Base-by-base conservation (phyloP, 768 basidiomycete species). In the Xanthoconium stramineum region DNA sequence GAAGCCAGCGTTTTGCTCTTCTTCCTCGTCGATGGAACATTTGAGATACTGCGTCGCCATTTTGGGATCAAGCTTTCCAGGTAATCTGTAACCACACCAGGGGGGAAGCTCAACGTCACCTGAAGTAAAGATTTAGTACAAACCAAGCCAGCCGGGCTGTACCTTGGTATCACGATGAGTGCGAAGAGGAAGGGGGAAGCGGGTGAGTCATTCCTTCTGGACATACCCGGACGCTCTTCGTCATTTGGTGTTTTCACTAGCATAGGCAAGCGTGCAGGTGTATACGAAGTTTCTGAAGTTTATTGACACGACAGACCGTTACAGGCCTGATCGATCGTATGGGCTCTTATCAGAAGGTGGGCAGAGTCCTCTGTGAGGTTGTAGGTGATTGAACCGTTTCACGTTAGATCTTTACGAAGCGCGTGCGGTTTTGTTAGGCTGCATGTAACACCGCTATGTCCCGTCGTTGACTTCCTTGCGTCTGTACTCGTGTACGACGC, bases 341-440 rank as follows among this genome's bases (percentile, higher is more conserved):
- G 88, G 84, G 7, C 69, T 82, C n/a, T 71, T 98, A n/a, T 88
- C 84, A 4, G 90, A 96, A 60, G 91, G 93, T 92, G 62, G 43
- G 77, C 63, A 3, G 42, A 19, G 7, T 53, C 55, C 6, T n/a
- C 5, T 29, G 12, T 15, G 42, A 20, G 13, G n/a, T 19, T 5
- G 47, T 17, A 1, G 30, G 6, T n/a, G 17, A 30, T 32, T 42
- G 9, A 43, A 42, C n/a, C 2, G 7, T 48, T 43, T 13, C 48
- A 33, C 8, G 35, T 6, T 62, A 94, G 94, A 93, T 63, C 77
- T 97, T 38, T 93, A 83, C 56, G 94, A 98, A 71, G 94, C 91
- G 15, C 85, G 94, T 40, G 97, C 97, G 0, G 86, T 98, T 56
- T 79, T 99, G 8, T 76, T 98, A 11, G 97, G 97, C 11, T 81